Percentiles rank a stretch among this genome's conserved stretches.
Conservation (phyloP, 495 filamentous ascomycete genomes). For the Beverwykella pulmonaria region DNA sequence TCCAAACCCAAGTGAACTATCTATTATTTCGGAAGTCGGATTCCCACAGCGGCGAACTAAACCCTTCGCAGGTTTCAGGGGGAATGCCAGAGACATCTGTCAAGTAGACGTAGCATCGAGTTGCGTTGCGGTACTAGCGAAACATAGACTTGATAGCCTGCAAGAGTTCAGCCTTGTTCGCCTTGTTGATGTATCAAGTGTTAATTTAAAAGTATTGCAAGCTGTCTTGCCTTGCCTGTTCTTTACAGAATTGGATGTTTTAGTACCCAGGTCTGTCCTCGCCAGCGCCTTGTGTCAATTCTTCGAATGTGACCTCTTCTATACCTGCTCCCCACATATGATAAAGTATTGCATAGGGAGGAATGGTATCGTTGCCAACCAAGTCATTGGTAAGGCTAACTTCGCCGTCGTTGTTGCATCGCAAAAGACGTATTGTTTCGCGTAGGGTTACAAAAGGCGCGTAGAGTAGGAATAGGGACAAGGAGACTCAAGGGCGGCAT, state of each 20-base stretch:
- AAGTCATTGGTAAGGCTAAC: no score
- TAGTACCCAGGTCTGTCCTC: background rate
- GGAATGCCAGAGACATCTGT: conserved; percentile 1
- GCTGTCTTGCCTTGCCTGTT: conserved; percentile 1
- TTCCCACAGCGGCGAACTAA: background rate
- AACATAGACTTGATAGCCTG: no score
- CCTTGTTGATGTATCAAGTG: no score
- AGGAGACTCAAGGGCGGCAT: no score
- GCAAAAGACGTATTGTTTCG: no score
- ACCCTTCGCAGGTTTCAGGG: background rate
- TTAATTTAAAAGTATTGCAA: conserved; percentile 12
- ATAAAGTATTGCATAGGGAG: conserved; percentile 8
- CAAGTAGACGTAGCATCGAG: no score
- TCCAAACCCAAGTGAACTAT: conserved; percentile 2
- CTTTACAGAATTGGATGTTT: conserved; percentile 8
- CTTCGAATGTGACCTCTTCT: conserved; percentile 7
- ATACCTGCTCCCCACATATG: conserved; percentile 4
- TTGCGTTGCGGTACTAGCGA: no score
- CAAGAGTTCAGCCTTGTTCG: no score
- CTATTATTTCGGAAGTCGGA: conserved; percentile 9
- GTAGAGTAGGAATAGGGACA: no score
- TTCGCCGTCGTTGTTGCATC: no score
- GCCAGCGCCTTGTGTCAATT: conserved; percentile 1
- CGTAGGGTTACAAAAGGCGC: no score
- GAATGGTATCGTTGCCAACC: conserved; percentile 8